Evolutionary conservation across 345 rosid genomes (phyloP).

Genomic region (Laguncularia racemosa): DNA sequence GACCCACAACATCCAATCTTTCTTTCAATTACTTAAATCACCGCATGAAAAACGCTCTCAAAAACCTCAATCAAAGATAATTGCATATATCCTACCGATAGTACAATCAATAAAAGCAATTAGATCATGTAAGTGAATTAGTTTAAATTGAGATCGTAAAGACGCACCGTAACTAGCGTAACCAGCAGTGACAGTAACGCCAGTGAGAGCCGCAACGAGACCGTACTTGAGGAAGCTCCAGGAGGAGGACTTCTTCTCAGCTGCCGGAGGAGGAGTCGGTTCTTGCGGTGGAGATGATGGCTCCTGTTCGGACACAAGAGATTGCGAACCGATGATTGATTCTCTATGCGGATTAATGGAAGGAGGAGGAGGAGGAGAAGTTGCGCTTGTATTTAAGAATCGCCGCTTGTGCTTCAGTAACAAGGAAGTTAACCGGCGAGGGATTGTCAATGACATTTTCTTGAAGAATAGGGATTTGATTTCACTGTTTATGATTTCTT

Average conservation of each 20-base stretch:
- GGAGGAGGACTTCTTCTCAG: conserved; percentile 25
- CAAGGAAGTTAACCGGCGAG: conserved; percentile 37
- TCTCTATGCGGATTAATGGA: conserved; percentile 29
- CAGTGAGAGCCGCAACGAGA: conserved; percentile 44
- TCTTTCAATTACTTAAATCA: too few species aligned
- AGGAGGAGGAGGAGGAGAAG: conserved; percentile 7
- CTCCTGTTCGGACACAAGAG: conserved; percentile 33
- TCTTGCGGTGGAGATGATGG: conserved; percentile 25
- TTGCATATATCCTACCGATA: not conserved
- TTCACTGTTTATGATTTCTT: not conserved
- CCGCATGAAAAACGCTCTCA: too few species aligned
- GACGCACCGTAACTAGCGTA: conserved; percentile 60
- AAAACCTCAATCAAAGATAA: not conserved
- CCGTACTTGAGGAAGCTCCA: conserved; percentile 53
- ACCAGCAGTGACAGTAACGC: conserved; percentile 46
- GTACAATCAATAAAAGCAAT: not conserved
- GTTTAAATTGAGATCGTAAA: not conserved
- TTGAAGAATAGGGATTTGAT: not conserved
- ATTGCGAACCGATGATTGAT: conserved; percentile 33
- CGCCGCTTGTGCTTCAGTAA: conserved; percentile 17
- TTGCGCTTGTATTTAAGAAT: conserved; percentile 26
- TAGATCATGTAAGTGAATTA: not conserved
- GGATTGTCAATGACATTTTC: conserved; percentile 41
- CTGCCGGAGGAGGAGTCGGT: conserved; percentile 22
- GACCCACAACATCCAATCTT: too few species aligned